Percentiles rank a stretch among this genome's conserved stretches.
These are phyloP conservation scores for Saccharomycopsis malanga DNA, from an alignment of 805 yeast species.

Conservation along the genomic window DNA sequence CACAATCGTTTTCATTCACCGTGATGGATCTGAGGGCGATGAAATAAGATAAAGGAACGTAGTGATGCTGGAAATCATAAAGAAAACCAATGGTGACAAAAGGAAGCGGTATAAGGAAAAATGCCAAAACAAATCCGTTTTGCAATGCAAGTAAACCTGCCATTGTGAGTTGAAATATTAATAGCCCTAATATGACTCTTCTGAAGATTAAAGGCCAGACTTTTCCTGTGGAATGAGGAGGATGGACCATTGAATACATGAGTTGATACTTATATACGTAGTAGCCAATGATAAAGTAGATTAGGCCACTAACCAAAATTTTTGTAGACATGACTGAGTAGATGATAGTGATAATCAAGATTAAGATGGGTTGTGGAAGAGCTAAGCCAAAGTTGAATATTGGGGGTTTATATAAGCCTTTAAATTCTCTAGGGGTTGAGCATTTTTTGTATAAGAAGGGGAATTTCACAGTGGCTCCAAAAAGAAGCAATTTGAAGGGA, in stretches of 20 bases:
- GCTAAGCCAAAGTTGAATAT: conserved; percentile 84
- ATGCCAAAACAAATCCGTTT: conserved; percentile 69
- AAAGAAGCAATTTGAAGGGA: conserved; percentile 77
- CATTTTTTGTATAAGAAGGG: conserved; percentile 59
- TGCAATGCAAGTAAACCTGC: conserved; percentile 83
- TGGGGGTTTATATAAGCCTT: conserved; percentile 78
- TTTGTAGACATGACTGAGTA: conserved; percentile 88
- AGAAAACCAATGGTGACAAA: conserved; percentile 54
- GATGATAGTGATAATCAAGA: conserved; percentile 75
- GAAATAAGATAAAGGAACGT: conserved; percentile 72
- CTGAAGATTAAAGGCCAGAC: conserved; percentile 91
- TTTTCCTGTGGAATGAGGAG: conserved; percentile 94
- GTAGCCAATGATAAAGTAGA: conserved; percentile 79
- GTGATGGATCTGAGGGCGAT: conserved; percentile 82
- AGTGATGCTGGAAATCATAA: conserved; percentile 77
- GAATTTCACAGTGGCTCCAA: conserved; percentile 71
- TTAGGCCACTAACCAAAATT: conserved; percentile 74
- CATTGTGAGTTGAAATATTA: conserved; percentile 85
- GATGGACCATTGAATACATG: conserved; percentile 84
- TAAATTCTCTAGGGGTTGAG: conserved; percentile 77
- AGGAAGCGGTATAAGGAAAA: conserved; percentile 71
- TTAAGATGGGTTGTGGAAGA: conserved; percentile 84
- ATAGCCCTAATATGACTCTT: conserved; percentile 71
- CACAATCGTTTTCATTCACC: conserved; percentile 23
- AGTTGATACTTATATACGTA: conserved; percentile 88